Conservation (phyloP, 768 basidiomycete genomes). For the Postia placenta region DNA sequence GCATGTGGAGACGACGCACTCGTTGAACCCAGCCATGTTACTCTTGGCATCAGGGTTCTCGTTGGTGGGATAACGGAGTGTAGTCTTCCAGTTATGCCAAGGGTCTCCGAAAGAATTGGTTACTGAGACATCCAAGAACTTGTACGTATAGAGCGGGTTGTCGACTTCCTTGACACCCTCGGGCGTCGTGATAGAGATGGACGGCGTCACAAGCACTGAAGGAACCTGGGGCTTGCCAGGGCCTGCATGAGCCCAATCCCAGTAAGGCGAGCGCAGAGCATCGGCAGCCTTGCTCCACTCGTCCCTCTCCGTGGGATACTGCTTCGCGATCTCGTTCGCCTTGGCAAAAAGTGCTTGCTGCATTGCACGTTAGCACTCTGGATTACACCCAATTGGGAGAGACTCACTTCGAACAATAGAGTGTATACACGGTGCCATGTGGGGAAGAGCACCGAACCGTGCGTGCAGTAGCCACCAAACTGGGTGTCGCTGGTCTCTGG, state of each 20-base stretch:
- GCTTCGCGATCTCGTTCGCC: slow-evolving; percentile 35
- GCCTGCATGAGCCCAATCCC: slow-evolving; percentile 40
- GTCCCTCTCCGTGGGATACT: slow-evolving; percentile 23
- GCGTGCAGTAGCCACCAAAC: slow-evolving; percentile 50
- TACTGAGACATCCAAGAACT: slow-evolving; percentile 7
- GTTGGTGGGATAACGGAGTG: slow-evolving; percentile 27
- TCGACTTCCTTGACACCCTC: slow-evolving; percentile 20
- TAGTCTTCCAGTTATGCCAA: slow-evolving; percentile 22
- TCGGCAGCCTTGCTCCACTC: slow-evolving; percentile 30
- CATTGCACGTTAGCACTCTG: not conserved
- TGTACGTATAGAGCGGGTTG: slow-evolving; percentile 13
- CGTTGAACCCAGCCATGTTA: slow-evolving; percentile 4
- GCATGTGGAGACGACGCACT: slow-evolving; percentile 12
- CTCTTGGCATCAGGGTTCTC: slow-evolving; percentile 4
- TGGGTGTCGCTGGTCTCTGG: slow-evolving; percentile 17
- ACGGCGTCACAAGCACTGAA: slow-evolving; percentile 29
- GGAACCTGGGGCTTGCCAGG: slow-evolving; percentile 30
- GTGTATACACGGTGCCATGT: slow-evolving; percentile 54
- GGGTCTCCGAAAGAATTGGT: slow-evolving; percentile 9
- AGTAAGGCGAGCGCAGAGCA: slow-evolving; percentile 37
- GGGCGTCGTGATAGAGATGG: slow-evolving; percentile 28
- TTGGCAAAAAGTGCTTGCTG: slow-evolving; percentile 43
- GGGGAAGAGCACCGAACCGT: slow-evolving; percentile 47
- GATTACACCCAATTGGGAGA: too few species aligned
- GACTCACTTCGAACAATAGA: slow-evolving; percentile 40